Percentiles rank a stretch among this genome's conserved stretches.
Conservation (phyloP, 352 stramenopile genomes). For the Phytophthora cajani region DNA sequence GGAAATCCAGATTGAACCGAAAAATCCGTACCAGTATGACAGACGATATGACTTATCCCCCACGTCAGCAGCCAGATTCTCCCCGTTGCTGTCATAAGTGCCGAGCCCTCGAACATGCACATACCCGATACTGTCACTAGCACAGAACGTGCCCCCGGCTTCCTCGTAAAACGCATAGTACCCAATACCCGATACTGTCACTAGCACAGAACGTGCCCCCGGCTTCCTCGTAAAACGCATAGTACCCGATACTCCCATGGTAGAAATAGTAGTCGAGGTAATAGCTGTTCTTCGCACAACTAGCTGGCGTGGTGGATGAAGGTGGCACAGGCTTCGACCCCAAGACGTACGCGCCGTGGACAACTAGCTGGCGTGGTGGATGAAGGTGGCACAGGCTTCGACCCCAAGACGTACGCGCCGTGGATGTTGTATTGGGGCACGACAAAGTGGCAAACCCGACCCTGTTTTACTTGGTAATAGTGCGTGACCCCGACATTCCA, state of each 20-base stretch:
- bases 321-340: background rate
- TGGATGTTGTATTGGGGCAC: constrained; percentile 17
- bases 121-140: constrained; percentile 17
- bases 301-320: background rate
- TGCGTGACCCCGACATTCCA: constrained; percentile 22
- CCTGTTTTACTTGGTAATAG: constrained; percentile 8
- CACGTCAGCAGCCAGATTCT: constrained; percentile 3
- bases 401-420: constrained; percentile 8
- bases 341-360: constrained; percentile 14
- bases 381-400: background rate
- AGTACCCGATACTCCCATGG: constrained; percentile 16
- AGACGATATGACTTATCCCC: constrained; percentile 5
- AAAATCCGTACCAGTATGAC: constrained; percentile 18
- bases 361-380: background rate
- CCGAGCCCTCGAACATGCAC: constrained; percentile 15
- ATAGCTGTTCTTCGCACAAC: constrained; percentile 1
- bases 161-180: constrained; percentile 24
- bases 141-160: constrained; percentile 14
- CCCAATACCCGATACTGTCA: constrained; percentile 12
- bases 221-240: constrained; percentile 21
- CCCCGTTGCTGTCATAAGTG: constrained; percentile 16
- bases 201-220: constrained; percentile 13
- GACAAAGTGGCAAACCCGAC: constrained; percentile 23
- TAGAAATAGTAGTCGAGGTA: constrained; percentile 25
- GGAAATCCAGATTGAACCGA: constrained; percentile 15